A percentile compares a stretch with the other conserved stretches of the same genome.
These are phyloP conservation scores for Deinandra increscens DNA, from an alignment of 129 eudicot species.

Conservation along the genomic window DNA sequence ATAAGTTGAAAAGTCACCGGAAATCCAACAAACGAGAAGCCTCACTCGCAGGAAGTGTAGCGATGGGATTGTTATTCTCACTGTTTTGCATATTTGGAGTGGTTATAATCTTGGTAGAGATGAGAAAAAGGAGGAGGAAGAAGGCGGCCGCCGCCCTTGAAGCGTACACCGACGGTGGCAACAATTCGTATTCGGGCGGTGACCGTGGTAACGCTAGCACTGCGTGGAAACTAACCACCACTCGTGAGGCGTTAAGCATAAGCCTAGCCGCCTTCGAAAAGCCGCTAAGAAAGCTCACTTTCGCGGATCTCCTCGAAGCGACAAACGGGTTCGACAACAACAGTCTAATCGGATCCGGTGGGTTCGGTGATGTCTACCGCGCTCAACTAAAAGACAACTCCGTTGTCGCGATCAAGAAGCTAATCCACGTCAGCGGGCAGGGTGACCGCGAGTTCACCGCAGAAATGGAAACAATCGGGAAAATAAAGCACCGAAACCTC, in stretches of 20 bases:
- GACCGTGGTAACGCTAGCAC: constrained; percentile 47
- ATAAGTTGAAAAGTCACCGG: constrained; percentile 31
- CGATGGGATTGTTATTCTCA: constrained; percentile 80
- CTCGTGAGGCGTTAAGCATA: constrained; percentile 82
- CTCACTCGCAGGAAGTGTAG: constrained; percentile 85
- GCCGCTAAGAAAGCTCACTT: constrained; percentile 84
- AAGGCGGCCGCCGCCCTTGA: constrained; percentile 75
- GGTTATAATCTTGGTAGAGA: constrained; percentile 57
- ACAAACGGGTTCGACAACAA: constrained; percentile 85
- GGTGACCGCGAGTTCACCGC: constrained; percentile 97
- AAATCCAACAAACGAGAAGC: constrained; percentile 64
- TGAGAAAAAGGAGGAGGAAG: constrained; percentile 61
- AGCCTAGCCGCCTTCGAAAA: constrained; percentile 78
- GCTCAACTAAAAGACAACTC: constrained; percentile 85
- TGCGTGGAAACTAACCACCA: constrained; percentile 76
- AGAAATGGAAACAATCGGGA: constrained; percentile 98
- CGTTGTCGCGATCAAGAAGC: constrained; percentile 86
- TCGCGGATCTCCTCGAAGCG: constrained; percentile 91
- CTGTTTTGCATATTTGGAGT: constrained; percentile 84
- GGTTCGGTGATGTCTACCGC: constrained; percentile 92
- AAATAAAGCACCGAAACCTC: constrained; percentile 85
- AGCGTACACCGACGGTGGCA: constrained; percentile 53
- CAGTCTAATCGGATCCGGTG: constrained; percentile 78
- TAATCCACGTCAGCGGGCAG: constrained; percentile 91
- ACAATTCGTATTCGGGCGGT: constrained; percentile 56